These are phyloP conservation scores for Trametes polyzona DNA, from an alignment of 1,284 basidiomycete species.

Conservation along the genomic window DNA sequence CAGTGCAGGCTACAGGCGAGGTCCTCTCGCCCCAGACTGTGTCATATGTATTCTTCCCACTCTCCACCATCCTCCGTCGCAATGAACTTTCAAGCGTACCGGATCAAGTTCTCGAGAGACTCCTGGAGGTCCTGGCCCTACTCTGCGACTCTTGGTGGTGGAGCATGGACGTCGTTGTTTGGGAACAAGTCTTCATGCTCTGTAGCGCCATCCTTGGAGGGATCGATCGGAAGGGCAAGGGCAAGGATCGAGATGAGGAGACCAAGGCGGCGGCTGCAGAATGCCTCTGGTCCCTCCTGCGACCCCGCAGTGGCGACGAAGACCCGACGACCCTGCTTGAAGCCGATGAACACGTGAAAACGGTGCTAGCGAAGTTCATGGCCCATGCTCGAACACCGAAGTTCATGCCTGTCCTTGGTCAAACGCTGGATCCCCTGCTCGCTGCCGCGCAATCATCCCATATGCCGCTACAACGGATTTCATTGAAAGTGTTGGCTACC, in stretches of 20 bases:
- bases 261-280: constrained; percentile 68
- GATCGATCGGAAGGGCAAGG: constrained; percentile 61
- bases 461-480: constrained; percentile 62
- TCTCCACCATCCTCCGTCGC: constrained; percentile 81
- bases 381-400: constrained; percentile 49
- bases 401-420: constrained; percentile 82
- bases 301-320: constrained; percentile 47
- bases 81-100: constrained; percentile 71
- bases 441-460: constrained; percentile 57
- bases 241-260: constrained; percentile 72
- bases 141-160: constrained; percentile 83
- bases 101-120: constrained; percentile 77
- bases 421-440: constrained; percentile 78
- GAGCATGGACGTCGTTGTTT: constrained; percentile 62
- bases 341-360: constrained; percentile 35
- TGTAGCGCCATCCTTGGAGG: constrained; percentile 70
- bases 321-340: constrained; percentile 28
- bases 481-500: constrained; percentile 61
- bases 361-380: constrained; percentile 45
- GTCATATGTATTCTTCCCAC: constrained; percentile 85
- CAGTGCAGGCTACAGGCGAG: constrained; percentile 43
- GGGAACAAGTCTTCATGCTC: constrained; percentile 88
- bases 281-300: constrained; percentile 62
- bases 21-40: constrained; percentile 66
- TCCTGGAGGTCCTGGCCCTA: constrained; percentile 63